Evolutionary conservation across 306 rosid species (phyloP).

Genomic region (Rosa lucieae): DNA sequence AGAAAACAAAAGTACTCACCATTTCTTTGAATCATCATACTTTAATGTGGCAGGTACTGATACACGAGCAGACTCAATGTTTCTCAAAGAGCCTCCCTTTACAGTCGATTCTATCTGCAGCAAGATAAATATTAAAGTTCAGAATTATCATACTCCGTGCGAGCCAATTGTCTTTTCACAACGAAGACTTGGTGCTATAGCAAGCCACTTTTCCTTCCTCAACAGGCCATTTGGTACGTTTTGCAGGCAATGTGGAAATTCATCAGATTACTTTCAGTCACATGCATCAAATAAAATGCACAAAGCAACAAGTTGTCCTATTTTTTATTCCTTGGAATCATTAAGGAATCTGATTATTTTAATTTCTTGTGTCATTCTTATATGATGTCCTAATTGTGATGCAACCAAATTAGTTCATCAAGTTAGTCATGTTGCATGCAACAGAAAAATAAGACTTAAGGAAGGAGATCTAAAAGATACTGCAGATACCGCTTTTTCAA

Average conservation of each 20-base stretch:
- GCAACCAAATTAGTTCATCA: constrained; percentile 8
- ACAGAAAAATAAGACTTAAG: constrained; percentile 12
- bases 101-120: constrained; percentile 89
- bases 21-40: constrained; percentile 83
- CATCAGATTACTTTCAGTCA: not conserved
- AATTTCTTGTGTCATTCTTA: not conserved
- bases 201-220: not conserved
- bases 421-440: not conserved
- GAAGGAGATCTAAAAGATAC: not conserved
- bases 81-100: constrained; percentile 78
- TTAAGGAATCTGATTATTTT: not conserved
- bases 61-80: constrained; percentile 85
- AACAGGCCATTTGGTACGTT: not conserved
- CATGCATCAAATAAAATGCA: not conserved
- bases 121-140: constrained; percentile 14
- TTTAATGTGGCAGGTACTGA: constrained; percentile 82
- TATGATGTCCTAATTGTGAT: not conserved
- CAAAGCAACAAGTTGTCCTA: not conserved
- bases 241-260: not conserved
- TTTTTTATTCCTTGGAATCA: not conserved
- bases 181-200: not conserved
- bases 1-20: constrained; percentile 42
- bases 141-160: constrained; percentile 1
- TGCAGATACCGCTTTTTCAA: constrained; percentile 75
- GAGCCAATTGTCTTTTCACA: not conserved